Evolutionary conservation across 805 yeast species (phyloP).

Genomic region (Kuraishia molischiana): DNA sequence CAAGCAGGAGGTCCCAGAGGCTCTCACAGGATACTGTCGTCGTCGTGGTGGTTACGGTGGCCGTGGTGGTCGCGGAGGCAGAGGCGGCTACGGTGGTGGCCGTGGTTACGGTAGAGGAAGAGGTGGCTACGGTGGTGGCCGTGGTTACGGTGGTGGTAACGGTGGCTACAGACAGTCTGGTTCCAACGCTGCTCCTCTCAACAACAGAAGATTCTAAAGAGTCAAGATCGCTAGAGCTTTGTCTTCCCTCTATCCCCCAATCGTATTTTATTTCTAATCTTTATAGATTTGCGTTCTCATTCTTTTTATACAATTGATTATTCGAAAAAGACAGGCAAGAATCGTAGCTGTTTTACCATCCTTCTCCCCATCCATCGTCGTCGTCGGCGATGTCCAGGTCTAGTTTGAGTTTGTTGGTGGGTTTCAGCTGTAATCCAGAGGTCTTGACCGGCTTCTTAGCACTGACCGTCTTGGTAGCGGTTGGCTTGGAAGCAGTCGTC

Average conservation of each 20-base stretch:
- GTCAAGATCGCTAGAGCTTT: neutral
- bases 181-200: conserved; percentile 37
- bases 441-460: neutral
- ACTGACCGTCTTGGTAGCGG: neutral
- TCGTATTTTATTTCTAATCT: too few relatives aligned
- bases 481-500: neutral
- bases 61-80: conserved; percentile 46
- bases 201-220: conserved; percentile 30
- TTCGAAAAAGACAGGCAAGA: too few relatives aligned
- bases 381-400: conserved; percentile 22
- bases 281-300: conserved; percentile 8
- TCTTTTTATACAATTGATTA: conserved; percentile 5
- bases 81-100: conserved; percentile 38
- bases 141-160: conserved; percentile 15
- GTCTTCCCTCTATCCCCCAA: neutral
- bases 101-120: conserved; percentile 36
- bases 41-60: conserved; percentile 56
- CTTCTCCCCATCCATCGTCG: conserved; percentile 36
- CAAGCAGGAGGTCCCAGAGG: conserved; percentile 80
- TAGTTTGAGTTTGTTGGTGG: conserved; percentile 21
- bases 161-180: conserved; percentile 30
- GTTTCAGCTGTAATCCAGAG: conserved; percentile 11
- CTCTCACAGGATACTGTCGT: conserved; percentile 65
- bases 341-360: too few relatives aligned
- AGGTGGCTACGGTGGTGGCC: conserved; percentile 23